Evolutionary conservation across 225 moss, liverwort and hornwort species (phyloP).

Genomic region (Polytrichum commune): DNA sequence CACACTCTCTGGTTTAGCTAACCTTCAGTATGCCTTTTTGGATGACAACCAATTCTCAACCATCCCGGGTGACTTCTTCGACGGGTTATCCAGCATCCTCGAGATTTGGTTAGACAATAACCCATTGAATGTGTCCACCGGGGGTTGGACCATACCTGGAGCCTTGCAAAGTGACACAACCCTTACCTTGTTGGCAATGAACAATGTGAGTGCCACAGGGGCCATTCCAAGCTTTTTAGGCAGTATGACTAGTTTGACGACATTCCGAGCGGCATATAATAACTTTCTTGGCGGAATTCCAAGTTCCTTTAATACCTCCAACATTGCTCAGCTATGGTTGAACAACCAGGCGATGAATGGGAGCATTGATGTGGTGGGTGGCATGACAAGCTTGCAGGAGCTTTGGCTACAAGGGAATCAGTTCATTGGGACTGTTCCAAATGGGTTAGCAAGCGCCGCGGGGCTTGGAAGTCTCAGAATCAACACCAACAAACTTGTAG

Average conservation of each 20-base stretch:
- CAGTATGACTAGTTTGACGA: conserved; percentile 18
- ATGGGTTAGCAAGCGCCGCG: conserved; percentile 25
- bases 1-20: conserved; percentile 50
- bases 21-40: conserved; percentile 39
- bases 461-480: conserved; percentile 28
- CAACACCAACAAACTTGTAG: conserved; percentile 40
- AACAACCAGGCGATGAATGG: conserved; percentile 44
- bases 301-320: conserved; percentile 30
- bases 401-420: conserved; percentile 39
- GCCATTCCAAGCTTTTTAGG: conserved; percentile 33
- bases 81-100: conserved; percentile 44
- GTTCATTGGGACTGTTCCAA: conserved; percentile 42
- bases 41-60: conserved; percentile 55
- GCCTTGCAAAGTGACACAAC: conserved; percentile 20
- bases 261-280: conserved; percentile 42
- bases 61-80: conserved; percentile 76
- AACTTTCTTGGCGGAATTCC: conserved; percentile 61
- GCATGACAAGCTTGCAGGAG: conserved; percentile 22
- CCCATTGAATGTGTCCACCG: conserved; percentile 41
- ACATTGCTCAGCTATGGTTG: conserved; percentile 21
- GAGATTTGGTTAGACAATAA: conserved; percentile 49
- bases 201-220: conserved; percentile 20
- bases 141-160: conserved; percentile 60
- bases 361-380: conserved; percentile 23
- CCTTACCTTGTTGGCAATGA: conserved; percentile 23